Evolutionary conservation across 148 eudicot genomes (phyloP).

Genomic region (Rhododendron mucronatum): DNA sequence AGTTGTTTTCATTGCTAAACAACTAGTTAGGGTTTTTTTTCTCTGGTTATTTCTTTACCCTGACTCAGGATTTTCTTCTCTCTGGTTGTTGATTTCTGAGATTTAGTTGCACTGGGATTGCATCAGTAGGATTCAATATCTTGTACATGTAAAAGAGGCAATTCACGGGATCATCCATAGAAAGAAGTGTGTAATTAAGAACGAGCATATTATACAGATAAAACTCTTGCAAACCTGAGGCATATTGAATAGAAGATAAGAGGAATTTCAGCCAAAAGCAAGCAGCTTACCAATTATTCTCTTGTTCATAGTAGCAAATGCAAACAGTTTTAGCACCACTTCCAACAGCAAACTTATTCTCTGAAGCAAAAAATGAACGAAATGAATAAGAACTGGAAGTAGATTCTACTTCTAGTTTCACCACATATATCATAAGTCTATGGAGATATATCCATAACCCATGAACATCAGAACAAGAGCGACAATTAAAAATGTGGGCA

Average conservation of each 20-base stretch:
- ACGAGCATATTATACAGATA: neutral
- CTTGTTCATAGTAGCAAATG: conserved; percentile 98
- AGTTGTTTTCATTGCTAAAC: neutral
- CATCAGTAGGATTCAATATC: neutral
- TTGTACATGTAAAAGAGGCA: neutral
- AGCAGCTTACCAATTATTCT: conserved; percentile 80
- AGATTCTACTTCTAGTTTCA: neutral
- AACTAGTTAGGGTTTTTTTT: neutral
- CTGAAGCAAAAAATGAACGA: conserved; percentile 34
- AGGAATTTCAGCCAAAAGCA: neutral
- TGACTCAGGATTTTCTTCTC: neutral
- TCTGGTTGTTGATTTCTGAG: neutral
- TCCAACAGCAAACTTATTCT: conserved; percentile 98
- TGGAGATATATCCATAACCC: neutral
- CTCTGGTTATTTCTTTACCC: neutral
- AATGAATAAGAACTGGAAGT: conserved; percentile 6
- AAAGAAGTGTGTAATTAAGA: neutral
- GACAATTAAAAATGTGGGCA: neutral
- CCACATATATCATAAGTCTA: neutral
- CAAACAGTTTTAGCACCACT: conserved; percentile 99
- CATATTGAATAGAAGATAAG: neutral
- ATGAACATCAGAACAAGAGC: neutral
- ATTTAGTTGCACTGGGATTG: neutral
- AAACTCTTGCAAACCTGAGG: neutral
- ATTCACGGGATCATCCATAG: neutral